Evolutionary conservation across 163 green algal species (phyloP).

Genomic region (Dunaliella salina): DNA sequence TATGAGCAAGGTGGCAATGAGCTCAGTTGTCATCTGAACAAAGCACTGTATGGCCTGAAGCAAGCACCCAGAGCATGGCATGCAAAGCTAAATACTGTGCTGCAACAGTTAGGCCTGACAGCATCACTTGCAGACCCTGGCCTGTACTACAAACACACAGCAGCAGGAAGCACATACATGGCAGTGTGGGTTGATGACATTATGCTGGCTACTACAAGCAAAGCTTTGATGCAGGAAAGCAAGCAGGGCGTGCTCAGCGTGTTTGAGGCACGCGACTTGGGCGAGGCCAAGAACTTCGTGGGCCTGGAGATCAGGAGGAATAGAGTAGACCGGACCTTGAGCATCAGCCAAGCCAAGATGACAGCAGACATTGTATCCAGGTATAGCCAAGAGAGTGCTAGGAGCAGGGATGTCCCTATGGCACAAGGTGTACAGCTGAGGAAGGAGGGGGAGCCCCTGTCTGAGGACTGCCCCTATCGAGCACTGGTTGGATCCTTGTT

Average conservation of each 20-base stretch:
- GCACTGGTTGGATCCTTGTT: background rate
- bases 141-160: conserved; percentile 27
- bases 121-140: conserved; percentile 31
- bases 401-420: background rate
- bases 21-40: conserved; percentile 26
- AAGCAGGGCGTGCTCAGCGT: conserved; percentile 11
- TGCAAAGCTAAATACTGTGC: conserved; percentile 10
- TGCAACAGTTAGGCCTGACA: no score
- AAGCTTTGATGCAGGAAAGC: background rate
- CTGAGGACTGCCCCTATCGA: background rate
- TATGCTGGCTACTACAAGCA: conserved; percentile 20
- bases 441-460: conserved; percentile 16
- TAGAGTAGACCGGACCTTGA: conserved; percentile 19
- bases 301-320: conserved; percentile 40
- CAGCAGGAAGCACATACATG: conserved; percentile 3
- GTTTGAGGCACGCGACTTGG: conserved; percentile 42
- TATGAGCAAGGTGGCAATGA: conserved; percentile 6
- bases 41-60: conserved; percentile 45
- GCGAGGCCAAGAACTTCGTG: conserved; percentile 31
- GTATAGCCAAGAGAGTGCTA: conserved; percentile 25
- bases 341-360: conserved; percentile 19
- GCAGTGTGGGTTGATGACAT: conserved; percentile 49
- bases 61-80: conserved; percentile 44
- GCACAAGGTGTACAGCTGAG: conserved; percentile 7
- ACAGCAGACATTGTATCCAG: conserved; percentile 12